phyloP scores from a whole-genome alignment of 2,329 filamentous ascomycete genomes.

The Polytolypa hystricis region DNA sequence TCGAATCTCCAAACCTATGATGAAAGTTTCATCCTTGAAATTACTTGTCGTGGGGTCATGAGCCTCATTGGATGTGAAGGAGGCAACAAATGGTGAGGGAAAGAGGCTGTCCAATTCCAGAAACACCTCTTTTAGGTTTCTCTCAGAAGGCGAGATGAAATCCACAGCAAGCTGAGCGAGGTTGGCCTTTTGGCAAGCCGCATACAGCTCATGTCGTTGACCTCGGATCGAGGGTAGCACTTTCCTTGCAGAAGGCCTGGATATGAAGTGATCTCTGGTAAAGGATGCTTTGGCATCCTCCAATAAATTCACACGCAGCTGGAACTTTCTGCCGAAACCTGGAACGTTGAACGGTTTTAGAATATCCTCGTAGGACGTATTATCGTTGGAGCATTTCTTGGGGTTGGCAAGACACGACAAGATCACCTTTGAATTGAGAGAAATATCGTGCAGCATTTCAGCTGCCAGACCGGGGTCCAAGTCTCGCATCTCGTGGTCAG shows the following conservation, averaged over 20 bases:
- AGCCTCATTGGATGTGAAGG: not conserved
- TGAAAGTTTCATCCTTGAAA: constrained; percentile 5
- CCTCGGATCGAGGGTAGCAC: constrained; percentile 6
- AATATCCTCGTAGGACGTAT: constrained; percentile 7
- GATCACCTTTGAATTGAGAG: constrained; percentile 6
- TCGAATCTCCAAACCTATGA: constrained; percentile 11
- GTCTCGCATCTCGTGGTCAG: constrained; percentile 6
- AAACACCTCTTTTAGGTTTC: not conserved
- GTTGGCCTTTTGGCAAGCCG: constrained; percentile 11
- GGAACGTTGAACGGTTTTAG: constrained; percentile 4
- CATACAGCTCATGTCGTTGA: constrained; percentile 5
- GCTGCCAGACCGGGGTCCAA: constrained; percentile 9
- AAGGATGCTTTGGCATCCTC: constrained; percentile 8
- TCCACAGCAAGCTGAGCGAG: constrained; percentile 11
- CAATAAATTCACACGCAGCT: constrained; percentile 7
- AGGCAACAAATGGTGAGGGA: constrained; percentile 3
- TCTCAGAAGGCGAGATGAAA: constrained; percentile 5
- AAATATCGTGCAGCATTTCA: constrained; percentile 9
- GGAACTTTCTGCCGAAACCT: constrained; percentile 4
- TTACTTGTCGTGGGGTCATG: not conserved
- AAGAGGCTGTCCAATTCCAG: constrained; percentile 2
- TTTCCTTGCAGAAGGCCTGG: constrained; percentile 1
- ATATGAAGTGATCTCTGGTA: constrained; percentile 8
- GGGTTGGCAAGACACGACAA: constrained; percentile 6
- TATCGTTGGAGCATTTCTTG: constrained; percentile 5